Evolutionary conservation across 1,139 yeast genomes (phyloP), one percentile per base, ranked within the genome.

Genomic region (Kluyveromyces marxianus): DNA sequence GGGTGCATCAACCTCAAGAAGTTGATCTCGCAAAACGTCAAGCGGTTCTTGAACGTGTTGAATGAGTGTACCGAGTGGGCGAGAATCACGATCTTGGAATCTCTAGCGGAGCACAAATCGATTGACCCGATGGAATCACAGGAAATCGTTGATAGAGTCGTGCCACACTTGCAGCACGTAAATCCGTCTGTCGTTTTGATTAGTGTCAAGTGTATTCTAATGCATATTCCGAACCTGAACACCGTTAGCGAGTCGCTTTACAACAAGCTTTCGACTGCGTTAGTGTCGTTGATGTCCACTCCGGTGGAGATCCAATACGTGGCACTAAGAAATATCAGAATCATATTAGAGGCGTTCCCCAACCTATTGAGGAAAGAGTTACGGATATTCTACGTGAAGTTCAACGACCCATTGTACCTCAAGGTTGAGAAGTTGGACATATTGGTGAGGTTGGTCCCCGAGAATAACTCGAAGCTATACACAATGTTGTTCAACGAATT

Each of bases 21-120:
- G 63, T 49, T 62, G 42, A 59, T 61, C 4, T 54, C 56, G 35
- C 48, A 49, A 54, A 72, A 60, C 65, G 76, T 67, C 49, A 69
- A 66, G 54, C 69, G 60, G 57, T 74, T 92, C 50, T 71, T 94
- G 50, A 73, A 81, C 54, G 95, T 96, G 29, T 73, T 94, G 54
- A 90, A 90, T 65, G 99, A 94, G 68, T 92, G 97, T 68, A 90
- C 97, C 1, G 99, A 94, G 69, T 94, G 99, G 99, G 98, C 98
- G 4, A 77, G 98, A 60, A 85, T 92, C 54, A 81, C 97, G 2
- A 86, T 94, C 41, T 72, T 94, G 53, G 78, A 87, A 2, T 89
- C 96, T 1, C 69, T 94, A 54, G 74, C 88, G 7, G 90, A 84
- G 42, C 92, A 83, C 63, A 67, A 76, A 3, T 71, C 86, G 0